These are phyloP conservation scores for Scytalidium sp. DNA, from an alignment of 2,329 filamentous ascomycete species.

Conservation along the genomic window DNA sequence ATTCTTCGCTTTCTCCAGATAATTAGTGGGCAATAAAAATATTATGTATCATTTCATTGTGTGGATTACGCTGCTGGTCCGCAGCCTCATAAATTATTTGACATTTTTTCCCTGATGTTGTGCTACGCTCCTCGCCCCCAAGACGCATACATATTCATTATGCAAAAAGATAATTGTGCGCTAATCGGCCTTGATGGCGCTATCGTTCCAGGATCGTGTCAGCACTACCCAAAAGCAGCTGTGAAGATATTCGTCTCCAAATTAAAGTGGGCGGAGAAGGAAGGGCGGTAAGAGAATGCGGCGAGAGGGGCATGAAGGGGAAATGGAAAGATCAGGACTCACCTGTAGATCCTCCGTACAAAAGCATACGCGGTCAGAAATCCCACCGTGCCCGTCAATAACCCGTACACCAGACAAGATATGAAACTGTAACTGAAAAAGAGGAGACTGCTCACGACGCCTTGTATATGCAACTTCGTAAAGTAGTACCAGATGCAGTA, in stretches of 20 bases:
- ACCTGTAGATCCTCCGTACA: slow-evolving; percentile 79
- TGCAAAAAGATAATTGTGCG: background rate
- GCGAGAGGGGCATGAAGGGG: background rate
- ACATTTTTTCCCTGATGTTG: background rate
- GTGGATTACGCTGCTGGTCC: background rate
- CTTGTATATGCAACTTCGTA: slow-evolving; percentile 75
- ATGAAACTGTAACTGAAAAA: slow-evolving; percentile 86
- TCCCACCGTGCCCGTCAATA: slow-evolving; percentile 79
- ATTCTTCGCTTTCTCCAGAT: background rate
- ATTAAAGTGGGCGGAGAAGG: background rate
- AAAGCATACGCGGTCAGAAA: slow-evolving; percentile 84
- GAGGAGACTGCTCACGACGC: slow-evolving; percentile 73
- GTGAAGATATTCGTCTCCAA: background rate
- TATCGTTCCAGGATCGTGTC: background rate
- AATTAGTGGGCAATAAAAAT: background rate
- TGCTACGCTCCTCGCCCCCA: background rate
- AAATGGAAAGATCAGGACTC: slow-evolving; percentile 29
- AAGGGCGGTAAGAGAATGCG: background rate
- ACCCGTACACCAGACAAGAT: slow-evolving; percentile 75
- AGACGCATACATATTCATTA: background rate
- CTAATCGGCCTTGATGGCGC: background rate
- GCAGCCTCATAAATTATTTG: background rate
- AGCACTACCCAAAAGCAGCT: background rate
- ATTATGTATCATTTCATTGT: background rate
- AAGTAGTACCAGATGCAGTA: slow-evolving; percentile 86